Conservation (phyloP, 2,329 filamentous ascomycete species). For the Fusarium sp. region DNA sequence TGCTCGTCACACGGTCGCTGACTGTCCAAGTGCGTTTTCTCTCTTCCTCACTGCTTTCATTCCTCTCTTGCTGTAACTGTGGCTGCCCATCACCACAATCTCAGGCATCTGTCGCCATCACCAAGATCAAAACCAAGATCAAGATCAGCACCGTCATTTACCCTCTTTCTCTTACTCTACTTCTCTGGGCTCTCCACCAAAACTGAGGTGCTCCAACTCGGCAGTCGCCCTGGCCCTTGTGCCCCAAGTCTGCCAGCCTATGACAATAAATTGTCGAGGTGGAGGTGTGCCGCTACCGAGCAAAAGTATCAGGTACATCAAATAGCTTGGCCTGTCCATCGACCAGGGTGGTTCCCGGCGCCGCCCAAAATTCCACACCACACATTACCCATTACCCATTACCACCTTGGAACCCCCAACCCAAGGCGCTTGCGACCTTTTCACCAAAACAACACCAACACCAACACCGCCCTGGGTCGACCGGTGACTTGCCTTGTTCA, state of each 20-base stretch:
- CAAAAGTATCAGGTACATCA: conserved; percentile 38
- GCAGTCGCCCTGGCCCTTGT: conserved; percentile 50
- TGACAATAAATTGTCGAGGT: conserved; percentile 24
- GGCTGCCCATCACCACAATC: not conserved
- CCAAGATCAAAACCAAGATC: not conserved
- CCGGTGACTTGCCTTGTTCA: conserved; percentile 38
- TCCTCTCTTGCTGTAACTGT: not conserved
- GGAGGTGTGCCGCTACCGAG: conserved; percentile 21
- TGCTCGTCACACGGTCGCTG: conserved; percentile 12
- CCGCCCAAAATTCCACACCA: conserved; percentile 47
- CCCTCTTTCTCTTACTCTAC: conserved; percentile 25
- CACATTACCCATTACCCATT: conserved; percentile 33
- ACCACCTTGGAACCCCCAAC: conserved; percentile 49
- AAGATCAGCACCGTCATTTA: conserved; percentile 28
- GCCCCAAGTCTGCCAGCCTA: conserved; percentile 35
- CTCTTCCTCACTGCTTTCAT: not conserved
- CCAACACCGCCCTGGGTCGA: conserved; percentile 49
- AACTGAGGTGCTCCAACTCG: conserved; percentile 46
- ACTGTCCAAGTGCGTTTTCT: not conserved
- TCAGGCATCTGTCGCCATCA: not conserved
- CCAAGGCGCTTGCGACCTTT: conserved; percentile 50
- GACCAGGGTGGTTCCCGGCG: conserved; percentile 46
- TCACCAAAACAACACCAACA: conserved; percentile 53
- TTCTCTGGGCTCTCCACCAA: conserved; percentile 22
- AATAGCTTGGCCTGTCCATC: conserved; percentile 28